phyloP scores from a whole-genome alignment of 2,329 filamentous ascomycete genomes.

The Fusarium algeriense region DNA sequence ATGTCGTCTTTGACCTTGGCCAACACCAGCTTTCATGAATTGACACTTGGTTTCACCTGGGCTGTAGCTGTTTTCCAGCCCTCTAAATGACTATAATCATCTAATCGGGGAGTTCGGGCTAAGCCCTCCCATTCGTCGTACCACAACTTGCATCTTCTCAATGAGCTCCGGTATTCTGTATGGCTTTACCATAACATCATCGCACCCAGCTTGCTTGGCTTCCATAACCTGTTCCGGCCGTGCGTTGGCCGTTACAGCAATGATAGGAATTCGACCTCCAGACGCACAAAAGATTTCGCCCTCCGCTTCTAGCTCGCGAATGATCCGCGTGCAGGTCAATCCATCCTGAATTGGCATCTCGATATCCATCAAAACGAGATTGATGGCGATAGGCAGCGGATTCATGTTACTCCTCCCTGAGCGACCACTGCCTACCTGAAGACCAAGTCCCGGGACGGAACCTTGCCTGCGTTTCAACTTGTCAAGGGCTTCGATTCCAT shows the following conservation, averaged over 20 bases:
- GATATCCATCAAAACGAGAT: slow-evolving; percentile 79
- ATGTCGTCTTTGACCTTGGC: not conserved
- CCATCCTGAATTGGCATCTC: slow-evolving; percentile 83
- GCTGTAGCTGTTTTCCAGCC: slow-evolving; percentile 38
- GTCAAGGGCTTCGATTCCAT: slow-evolving; percentile 68
- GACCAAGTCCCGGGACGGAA: slow-evolving; percentile 34
- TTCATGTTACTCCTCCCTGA: slow-evolving; percentile 30
- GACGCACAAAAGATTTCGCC: slow-evolving; percentile 61
- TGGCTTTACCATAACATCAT: slow-evolving; percentile 79
- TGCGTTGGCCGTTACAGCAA: slow-evolving; percentile 77
- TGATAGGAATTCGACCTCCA: slow-evolving; percentile 69
- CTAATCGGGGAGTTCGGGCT: slow-evolving; percentile 48
- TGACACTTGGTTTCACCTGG: slow-evolving; percentile 1
- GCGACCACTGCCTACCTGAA: slow-evolving; percentile 4
- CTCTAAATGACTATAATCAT: slow-evolving; percentile 23
- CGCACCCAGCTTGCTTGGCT: slow-evolving; percentile 65
- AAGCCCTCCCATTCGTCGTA: slow-evolving; percentile 50
- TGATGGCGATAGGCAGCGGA: slow-evolving; percentile 56
- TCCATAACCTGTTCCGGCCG: slow-evolving; percentile 69
- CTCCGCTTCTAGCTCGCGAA: slow-evolving; percentile 70
- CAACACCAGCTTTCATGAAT: not conserved
- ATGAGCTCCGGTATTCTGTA: slow-evolving; percentile 73
- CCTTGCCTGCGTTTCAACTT: slow-evolving; percentile 52
- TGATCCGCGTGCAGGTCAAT: slow-evolving; percentile 72
- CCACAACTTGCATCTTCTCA: slow-evolving; percentile 68